Base-by-base conservation (phyloP, 2,329 filamentous ascomycete genomes). In the Beauveria australis region DNA sequence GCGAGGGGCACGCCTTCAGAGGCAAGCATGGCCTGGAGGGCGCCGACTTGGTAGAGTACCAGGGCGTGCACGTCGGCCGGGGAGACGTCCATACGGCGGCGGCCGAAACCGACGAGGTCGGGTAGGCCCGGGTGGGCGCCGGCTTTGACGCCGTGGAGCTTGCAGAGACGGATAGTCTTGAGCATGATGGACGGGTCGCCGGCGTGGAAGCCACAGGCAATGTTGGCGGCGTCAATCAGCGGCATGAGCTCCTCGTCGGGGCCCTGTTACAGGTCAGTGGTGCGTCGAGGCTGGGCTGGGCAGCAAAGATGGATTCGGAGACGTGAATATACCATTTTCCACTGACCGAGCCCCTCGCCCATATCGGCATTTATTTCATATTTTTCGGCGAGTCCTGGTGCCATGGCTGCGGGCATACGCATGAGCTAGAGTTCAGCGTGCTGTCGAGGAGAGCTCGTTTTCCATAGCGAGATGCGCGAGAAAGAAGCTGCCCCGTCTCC, bases 151-250 rank as follows among this genome's bases (percentile, higher is more conserved):
- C 76, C 76, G 69, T 85, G 78, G 47, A 77, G 68, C 70, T 86
- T 87, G 71, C 82, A 85, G 19, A 79, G 74, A 10, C 73, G 74
- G 12, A 87, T 79, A 0, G 84, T 87, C 60, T 82, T 75, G 53
- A 79, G 73, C 84, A 88, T 88, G 59, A 86, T 84, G n/a, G 82
- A 67, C 0, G 85, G 84, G 63, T 88, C 85, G 46, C 83, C 81
- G 37, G 78, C 81, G 62, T 84, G 81, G 63, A 82, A 82, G 1
- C 81, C 82, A 66, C 83, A 87, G 9, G 84, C 84, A 33, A 87
- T 73, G 65, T 87, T 87, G 19, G 83, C 84, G 66, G 82, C 79
- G 67, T 86, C 83, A 64, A 87, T 84, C 47, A 84, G 71, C 2
- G 80, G 80, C 62, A 87, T 81, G 16, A 87, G 71, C 60, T 86